These are phyloP conservation scores for Globisporangium takayamanum DNA, from an alignment of 352 stramenopile genomes.

Conservation along the genomic window DNA sequence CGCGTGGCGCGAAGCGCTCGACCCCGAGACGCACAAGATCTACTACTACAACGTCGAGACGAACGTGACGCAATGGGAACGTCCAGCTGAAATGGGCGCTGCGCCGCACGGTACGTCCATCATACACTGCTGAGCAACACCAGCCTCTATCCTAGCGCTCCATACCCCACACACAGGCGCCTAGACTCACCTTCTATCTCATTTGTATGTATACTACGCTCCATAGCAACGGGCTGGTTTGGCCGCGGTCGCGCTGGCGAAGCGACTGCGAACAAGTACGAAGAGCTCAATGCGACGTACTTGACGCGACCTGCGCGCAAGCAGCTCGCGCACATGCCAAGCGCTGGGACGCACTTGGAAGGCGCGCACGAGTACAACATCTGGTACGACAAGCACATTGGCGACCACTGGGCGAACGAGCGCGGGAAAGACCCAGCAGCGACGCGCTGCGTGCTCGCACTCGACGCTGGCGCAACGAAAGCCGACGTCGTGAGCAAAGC, in stretches of 20 bases:
- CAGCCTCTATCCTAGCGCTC: neutral
- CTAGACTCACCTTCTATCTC: no score
- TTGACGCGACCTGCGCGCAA: slow-evolving; percentile 82
- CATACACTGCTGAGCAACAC: no score
- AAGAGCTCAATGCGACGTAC: slow-evolving; percentile 80
- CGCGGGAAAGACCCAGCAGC: slow-evolving; percentile 81
- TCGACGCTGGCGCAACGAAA: slow-evolving; percentile 88
- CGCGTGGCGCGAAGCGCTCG: slow-evolving; percentile 88
- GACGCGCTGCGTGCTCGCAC: slow-evolving; percentile 79
- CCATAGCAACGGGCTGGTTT: slow-evolving; percentile 87
- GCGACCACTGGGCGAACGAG: slow-evolving; percentile 86
- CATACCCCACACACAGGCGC: neutral
- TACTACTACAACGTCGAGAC: slow-evolving; percentile 93
- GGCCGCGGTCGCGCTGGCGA: slow-evolving; percentile 82
- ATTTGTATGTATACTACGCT: neutral
- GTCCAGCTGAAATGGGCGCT: slow-evolving; percentile 86
- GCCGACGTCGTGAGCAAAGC: slow-evolving; percentile 83
- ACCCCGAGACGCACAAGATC: slow-evolving; percentile 85
- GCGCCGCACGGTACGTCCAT: slow-evolving; percentile 55
- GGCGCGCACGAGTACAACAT: slow-evolving; percentile 94
- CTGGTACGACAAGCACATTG: slow-evolving; percentile 93
- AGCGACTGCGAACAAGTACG: slow-evolving; percentile 66
- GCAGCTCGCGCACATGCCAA: slow-evolving; percentile 88
- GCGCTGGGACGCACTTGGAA: slow-evolving; percentile 82
- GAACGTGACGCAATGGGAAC: slow-evolving; percentile 85